These are phyloP conservation scores for Xylaria sp. DNA, from an alignment of 2,329 filamentous ascomycete genomes.

Conservation along the genomic window DNA sequence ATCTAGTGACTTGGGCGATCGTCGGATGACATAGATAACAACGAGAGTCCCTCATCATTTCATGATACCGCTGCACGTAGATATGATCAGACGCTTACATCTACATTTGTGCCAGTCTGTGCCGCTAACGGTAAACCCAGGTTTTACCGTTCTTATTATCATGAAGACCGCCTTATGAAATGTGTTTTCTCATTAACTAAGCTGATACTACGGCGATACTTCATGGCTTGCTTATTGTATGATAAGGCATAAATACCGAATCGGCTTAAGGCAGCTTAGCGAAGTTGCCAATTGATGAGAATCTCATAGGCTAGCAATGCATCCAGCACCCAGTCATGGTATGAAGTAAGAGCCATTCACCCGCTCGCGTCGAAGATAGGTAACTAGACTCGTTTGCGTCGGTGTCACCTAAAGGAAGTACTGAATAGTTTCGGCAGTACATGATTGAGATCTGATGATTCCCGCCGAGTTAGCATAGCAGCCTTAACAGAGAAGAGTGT, in stretches of 20 bases:
- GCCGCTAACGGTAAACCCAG: not conserved
- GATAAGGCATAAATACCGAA: not conserved
- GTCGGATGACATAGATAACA: not conserved
- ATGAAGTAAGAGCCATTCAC: not conserved
- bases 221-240: not conserved
- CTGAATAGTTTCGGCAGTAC: too few relatives aligned
- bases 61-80: not conserved
- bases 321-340: not conserved
- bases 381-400: not conserved
- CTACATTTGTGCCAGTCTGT: not conserved
- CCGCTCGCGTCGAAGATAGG: not conserved
- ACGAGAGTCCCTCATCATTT: not conserved
- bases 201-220: too few relatives aligned
- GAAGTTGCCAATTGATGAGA: not conserved
- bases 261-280: not conserved
- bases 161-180: not conserved
- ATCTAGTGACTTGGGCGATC: too few relatives aligned
- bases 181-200: too few relatives aligned
- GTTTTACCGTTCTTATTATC: not conserved
- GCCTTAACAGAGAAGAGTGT: too few relatives aligned
- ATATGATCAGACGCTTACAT: not conserved
- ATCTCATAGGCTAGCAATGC: not conserved
- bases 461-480: too few relatives aligned
- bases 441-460: too few relatives aligned
- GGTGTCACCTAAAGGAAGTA: not conserved